A percentile compares a stretch with the other conserved stretches of the same genome.
These are phyloP conservation scores for Chaetomium globosum DNA, from an alignment of 2,329 filamentous ascomycete genomes.

Conservation along the genomic window DNA sequence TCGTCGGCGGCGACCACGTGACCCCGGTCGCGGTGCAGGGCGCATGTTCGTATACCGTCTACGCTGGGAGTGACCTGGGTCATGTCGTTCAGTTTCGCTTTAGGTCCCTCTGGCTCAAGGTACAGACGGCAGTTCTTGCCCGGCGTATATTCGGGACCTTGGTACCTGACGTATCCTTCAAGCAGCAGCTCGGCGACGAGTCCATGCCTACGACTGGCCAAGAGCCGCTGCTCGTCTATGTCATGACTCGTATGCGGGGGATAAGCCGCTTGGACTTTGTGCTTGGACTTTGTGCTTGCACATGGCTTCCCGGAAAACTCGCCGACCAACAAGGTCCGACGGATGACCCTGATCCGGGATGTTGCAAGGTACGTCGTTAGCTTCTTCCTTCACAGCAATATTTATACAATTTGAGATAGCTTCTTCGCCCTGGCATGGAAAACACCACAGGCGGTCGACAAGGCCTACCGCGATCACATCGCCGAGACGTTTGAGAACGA, in stretches of 20 bases:
- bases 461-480: slow-evolving; percentile 37
- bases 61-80: not conserved
- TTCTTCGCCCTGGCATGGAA: slow-evolving; percentile 39
- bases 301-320: slow-evolving; percentile 44
- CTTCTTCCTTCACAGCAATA: not conserved
- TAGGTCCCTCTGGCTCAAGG: not conserved
- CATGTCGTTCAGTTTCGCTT: not conserved
- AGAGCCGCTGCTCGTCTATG: not conserved
- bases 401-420: not conserved
- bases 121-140: not conserved
- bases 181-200: not conserved
- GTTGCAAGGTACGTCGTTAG: slow-evolving; percentile 34
- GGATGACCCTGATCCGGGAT: slow-evolving; percentile 44
- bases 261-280: slow-evolving; percentile 26
- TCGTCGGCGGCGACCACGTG: not conserved
- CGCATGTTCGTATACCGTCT: slow-evolving; percentile 1
- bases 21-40: not conserved
- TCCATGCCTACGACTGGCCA: not conserved
- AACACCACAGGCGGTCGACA: slow-evolving; percentile 39
- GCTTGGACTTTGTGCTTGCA: slow-evolving; percentile 40
- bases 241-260: not conserved
- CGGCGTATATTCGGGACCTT: not conserved
- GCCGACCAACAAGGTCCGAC: slow-evolving; percentile 39
- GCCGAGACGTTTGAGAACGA: slow-evolving; percentile 39
- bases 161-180: not conserved